Evolutionary conservation across 805 yeast species (phyloP), one percentile per base, ranked within the genome.

Genomic region (Ogataea allantospora): DNA sequence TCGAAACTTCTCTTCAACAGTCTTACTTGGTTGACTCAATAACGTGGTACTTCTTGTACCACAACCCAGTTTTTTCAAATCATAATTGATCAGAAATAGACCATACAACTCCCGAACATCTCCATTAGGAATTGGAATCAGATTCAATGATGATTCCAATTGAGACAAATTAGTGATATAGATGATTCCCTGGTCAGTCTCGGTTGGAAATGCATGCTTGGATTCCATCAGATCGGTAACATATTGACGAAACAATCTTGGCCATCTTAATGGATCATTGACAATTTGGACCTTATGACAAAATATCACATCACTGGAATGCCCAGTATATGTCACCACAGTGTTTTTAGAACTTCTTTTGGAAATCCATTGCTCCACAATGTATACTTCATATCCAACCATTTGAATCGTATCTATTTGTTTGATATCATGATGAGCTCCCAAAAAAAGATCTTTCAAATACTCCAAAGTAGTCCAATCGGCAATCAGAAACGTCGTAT

Each of bases 361-460:
- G 22, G 83, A 71, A 3, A 85, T 82, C 99, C 99, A 93, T 60
- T 91, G 97, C 58, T 93, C 98, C 8, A 91, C 95, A 25, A 93
- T 69, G 58, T 93, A 93, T 11, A 85, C 75, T 60, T 93, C 98
- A 56, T 83, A 88, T 2, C 99, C 98, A 1, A 67, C 51, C 16
- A 83, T 67, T 7, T 62, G 63, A 4, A 78, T 60, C 37, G 68
- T 71, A 30, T 74, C 75, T 23, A 70, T 45, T 9, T 70, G 40
- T 16, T 49, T 43, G 61, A 75, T 42, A 67, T 60, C 33, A 66
- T 71, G 31, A 59, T 57, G 10, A 7, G 39, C 62, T 51, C 42
- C 67, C 62, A 27, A 66, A 71, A 35, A 68, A 53, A 41, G 65
- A 65, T 35, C 38, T 26, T 42, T 48, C 10, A 80, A 62, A 31